phyloP scores from a whole-genome alignment of 2,329 filamentous ascomycete species.

The Bipolaris cookei region DNA sequence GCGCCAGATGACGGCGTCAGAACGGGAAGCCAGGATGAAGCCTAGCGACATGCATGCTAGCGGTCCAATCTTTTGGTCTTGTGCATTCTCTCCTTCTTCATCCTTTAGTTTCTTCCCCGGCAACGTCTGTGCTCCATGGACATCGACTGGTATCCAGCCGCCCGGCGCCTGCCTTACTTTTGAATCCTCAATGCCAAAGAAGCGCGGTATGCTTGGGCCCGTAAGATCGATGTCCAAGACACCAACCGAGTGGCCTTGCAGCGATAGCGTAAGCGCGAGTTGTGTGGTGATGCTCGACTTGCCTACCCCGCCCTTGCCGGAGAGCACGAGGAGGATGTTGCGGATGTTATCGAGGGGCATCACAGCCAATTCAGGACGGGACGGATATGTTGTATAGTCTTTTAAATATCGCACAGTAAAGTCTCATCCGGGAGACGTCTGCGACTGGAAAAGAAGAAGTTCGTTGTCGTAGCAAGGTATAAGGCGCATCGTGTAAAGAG shows the following conservation, averaged over 20 bases:
- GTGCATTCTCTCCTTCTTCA: background rate
- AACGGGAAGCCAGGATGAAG: constrained; percentile 81
- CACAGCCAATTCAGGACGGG: constrained; percentile 20
- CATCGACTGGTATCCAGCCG: constrained; percentile 88
- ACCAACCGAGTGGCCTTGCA: constrained; percentile 86
- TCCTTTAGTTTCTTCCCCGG: constrained; percentile 14
- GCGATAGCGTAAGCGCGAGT: constrained; percentile 84
- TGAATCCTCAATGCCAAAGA: constrained; percentile 85
- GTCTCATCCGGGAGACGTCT: background rate
- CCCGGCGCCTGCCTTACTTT: constrained; percentile 91
- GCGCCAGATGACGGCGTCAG: constrained; percentile 95
- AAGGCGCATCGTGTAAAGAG: constrained; percentile 24
- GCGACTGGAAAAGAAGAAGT: background rate
- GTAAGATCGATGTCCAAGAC: constrained; percentile 97
- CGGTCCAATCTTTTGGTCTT: constrained; percentile 59
- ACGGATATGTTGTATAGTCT: background rate
- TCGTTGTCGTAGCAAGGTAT: constrained; percentile 5
- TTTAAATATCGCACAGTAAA: background rate
- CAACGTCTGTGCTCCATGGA: constrained; percentile 66
- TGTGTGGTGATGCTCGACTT: constrained; percentile 99
- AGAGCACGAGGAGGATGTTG: constrained; percentile 82
- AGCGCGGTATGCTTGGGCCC: constrained; percentile 92
- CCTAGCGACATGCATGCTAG: constrained; percentile 90
- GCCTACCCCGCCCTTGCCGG: constrained; percentile 96
- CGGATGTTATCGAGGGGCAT: constrained; percentile 76